These are phyloP conservation scores for Amanita muscaria DNA, from an alignment of 768 basidiomycete species.

Conservation along the genomic window DNA sequence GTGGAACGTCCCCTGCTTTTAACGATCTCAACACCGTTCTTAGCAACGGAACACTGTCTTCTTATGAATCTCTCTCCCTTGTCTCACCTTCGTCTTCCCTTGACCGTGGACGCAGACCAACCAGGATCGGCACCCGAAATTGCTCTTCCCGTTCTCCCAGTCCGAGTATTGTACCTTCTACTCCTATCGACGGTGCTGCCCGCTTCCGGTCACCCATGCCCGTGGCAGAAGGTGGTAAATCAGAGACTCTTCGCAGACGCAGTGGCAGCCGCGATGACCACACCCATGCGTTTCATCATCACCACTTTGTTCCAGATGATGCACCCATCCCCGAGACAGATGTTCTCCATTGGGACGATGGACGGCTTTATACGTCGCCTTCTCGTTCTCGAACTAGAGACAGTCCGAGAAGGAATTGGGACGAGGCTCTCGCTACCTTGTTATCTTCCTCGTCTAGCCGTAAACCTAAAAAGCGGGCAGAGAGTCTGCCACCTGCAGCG, in stretches of 20 bases:
- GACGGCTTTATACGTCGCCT: background rate
- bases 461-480: conserved; percentile 1
- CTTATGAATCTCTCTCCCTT: conserved; percentile 19
- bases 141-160: conserved; percentile 37
- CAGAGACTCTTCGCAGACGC: conserved; percentile 1
- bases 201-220: conserved; percentile 9
- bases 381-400: no score
- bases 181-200: conserved; percentile 29
- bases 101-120: conserved; percentile 27
- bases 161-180: conserved; percentile 37
- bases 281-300: background rate
- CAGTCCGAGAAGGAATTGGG: no score
- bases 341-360: background rate
- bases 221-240: conserved; percentile 14
- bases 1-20: conserved; percentile 18
- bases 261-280: background rate
- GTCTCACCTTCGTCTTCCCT: conserved; percentile 21
- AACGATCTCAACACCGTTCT: conserved; percentile 11
- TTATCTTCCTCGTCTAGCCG: no score
- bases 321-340: conserved; percentile 4
- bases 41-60: conserved; percentile 17
- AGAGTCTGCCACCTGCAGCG: conserved; percentile 2
- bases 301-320: conserved; percentile 3
- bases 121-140: conserved; percentile 13
- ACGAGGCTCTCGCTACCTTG: no score